phyloP scores from a whole-genome alignment of 2,329 filamentous ascomycete genomes.

The Torrubiella hemipterigena region DNA sequence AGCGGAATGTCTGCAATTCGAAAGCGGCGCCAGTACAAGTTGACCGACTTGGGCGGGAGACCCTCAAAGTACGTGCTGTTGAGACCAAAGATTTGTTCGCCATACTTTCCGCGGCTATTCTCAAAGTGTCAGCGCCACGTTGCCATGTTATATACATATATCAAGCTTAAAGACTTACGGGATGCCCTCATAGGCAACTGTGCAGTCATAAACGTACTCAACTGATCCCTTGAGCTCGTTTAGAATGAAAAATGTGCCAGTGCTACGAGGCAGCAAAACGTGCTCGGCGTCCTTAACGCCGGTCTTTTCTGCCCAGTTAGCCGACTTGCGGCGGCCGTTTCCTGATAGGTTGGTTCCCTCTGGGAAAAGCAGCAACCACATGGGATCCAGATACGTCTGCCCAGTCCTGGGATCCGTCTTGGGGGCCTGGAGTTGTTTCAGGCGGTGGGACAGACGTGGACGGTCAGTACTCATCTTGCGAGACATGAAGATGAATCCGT shows the following conservation, averaged over 20 bases:
- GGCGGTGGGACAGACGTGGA: slow-evolving; percentile 59
- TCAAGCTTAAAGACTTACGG: slow-evolving; percentile 50
- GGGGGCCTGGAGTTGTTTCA: slow-evolving; percentile 53
- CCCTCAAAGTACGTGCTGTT: slow-evolving; percentile 82
- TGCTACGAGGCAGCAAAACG: slow-evolving; percentile 66
- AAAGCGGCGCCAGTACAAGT: slow-evolving; percentile 92
- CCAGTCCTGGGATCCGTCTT: slow-evolving; percentile 43
- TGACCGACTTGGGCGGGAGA: slow-evolving; percentile 83
- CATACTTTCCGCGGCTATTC: slow-evolving; percentile 60
- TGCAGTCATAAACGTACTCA: slow-evolving; percentile 85
- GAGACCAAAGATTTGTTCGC: slow-evolving; percentile 84
- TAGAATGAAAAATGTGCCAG: slow-evolving; percentile 68
- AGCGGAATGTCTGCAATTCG: slow-evolving; percentile 70
- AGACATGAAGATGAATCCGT: slow-evolving; percentile 86
- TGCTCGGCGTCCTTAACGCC: slow-evolving; percentile 63
- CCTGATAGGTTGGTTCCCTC: slow-evolving; percentile 74
- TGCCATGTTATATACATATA: slow-evolving; percentile 8
- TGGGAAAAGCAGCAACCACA: slow-evolving; percentile 85
- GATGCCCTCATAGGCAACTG: slow-evolving; percentile 87
- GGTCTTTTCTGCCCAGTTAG: slow-evolving; percentile 64
- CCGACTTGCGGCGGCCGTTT: slow-evolving; percentile 59
- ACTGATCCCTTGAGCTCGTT: slow-evolving; percentile 62
- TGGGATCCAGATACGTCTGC: slow-evolving; percentile 53
- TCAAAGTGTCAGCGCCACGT: background rate
- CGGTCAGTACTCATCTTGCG: slow-evolving; percentile 76